These are phyloP conservation scores for Neltuma alba DNA, from an alignment of 306 rosid genomes.

Conservation along the genomic window DNA sequence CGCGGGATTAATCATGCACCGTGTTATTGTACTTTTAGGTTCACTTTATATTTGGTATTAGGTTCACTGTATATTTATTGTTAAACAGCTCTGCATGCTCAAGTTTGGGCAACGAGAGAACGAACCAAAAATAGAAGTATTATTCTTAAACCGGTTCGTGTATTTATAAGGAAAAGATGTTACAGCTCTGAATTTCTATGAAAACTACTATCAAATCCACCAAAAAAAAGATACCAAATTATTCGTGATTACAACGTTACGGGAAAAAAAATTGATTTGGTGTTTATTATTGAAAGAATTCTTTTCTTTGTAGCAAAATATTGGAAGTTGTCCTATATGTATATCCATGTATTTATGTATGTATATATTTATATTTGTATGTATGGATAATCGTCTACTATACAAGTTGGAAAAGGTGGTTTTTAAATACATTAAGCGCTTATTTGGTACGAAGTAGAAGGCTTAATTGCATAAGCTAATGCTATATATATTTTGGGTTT, in stretches of 20 bases:
- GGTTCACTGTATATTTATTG: slow-evolving; percentile 2
- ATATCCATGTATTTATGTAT: no score
- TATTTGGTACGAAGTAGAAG: no score
- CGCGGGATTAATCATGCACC: slow-evolving; percentile 30
- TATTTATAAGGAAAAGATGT: background rate
- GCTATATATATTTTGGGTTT: no score
- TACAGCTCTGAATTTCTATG: slow-evolving; percentile 16
- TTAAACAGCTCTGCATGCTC: background rate
- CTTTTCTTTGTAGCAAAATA: no score
- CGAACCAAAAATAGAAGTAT: slow-evolving; percentile 5
- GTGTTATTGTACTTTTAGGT: slow-evolving; percentile 9
- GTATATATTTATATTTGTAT: no score
- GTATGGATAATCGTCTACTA: background rate
- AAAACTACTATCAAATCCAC: background rate
- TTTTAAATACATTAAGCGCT: no score
- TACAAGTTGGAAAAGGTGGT: background rate
- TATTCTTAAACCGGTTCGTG: background rate
- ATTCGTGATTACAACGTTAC: slow-evolving; percentile 7
- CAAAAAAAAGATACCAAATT: background rate
- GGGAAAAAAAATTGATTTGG: slow-evolving; percentile 3
- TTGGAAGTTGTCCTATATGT: no score
- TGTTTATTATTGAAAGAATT: background rate
- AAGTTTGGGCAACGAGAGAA: slow-evolving; percentile 19
- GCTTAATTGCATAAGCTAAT: no score
- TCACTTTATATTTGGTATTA: background rate